These are phyloP conservation scores for Kwoniella sp. DNA, from an alignment of 768 basidiomycete genomes.

Conservation along the genomic window DNA sequence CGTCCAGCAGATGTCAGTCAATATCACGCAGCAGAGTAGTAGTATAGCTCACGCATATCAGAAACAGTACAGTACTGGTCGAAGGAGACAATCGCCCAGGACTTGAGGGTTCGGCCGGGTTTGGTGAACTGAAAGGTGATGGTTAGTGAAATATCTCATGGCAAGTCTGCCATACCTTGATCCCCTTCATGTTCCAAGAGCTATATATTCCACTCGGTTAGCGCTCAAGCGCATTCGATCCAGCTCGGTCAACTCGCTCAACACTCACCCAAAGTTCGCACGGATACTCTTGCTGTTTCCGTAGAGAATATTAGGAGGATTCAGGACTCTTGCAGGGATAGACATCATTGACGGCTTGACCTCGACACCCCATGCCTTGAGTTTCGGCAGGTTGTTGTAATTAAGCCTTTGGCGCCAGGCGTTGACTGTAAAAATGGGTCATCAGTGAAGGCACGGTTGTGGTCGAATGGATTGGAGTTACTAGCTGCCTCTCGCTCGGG, in stretches of 20 bases:
- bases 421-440: constrained; percentile 31
- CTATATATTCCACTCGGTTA: constrained; percentile 18
- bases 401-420: constrained; percentile 48
- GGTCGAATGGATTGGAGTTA: constrained; percentile 8
- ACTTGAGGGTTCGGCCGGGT: constrained; percentile 35
- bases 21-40: neutral
- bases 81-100: constrained; percentile 48
- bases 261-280: constrained; percentile 35
- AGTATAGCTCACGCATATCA: constrained; percentile 32
- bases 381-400: constrained; percentile 47
- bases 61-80: constrained; percentile 26
- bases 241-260: too few relatives aligned
- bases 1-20: neutral
- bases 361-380: constrained; percentile 54
- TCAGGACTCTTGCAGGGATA: constrained; percentile 49
- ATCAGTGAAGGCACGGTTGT: neutral
- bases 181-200: constrained; percentile 50
- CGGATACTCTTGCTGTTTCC: constrained; percentile 36
- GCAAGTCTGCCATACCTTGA: constrained; percentile 31
- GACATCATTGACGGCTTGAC: constrained; percentile 43
- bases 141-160: neutral
- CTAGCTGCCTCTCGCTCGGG: constrained; percentile 43
- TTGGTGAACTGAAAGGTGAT: constrained; percentile 25
- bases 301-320: constrained; percentile 46
- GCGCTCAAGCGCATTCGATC: neutral